These are phyloP conservation scores for Rhizopus delemar DNA, from an alignment of 371 early-diverging fungal species.

Conservation along the genomic window DNA sequence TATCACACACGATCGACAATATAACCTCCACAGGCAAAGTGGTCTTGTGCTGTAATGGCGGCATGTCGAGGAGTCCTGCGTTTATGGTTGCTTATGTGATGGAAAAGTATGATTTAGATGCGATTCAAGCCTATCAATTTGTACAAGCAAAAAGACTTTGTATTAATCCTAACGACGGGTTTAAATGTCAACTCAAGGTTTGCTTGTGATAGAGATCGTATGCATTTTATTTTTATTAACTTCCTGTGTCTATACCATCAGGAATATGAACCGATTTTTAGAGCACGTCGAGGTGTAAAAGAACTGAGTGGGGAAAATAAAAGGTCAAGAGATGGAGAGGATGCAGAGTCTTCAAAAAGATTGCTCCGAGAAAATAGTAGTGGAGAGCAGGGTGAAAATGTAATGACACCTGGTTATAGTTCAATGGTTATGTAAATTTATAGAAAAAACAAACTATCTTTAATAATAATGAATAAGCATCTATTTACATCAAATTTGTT, in stretches of 20 bases:
- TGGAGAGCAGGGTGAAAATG: constrained; percentile 13
- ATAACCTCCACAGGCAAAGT: constrained; percentile 58
- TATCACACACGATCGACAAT: constrained; percentile 58
- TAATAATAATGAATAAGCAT: not conserved
- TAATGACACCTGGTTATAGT: constrained; percentile 2
- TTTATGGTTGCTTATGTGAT: constrained; percentile 89
- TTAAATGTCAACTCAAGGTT: constrained; percentile 80
- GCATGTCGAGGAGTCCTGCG: constrained; percentile 83
- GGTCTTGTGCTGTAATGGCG: constrained; percentile 84
- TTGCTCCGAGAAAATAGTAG: constrained; percentile 13
- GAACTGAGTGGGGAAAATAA: constrained; percentile 44
- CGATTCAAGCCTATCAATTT: constrained; percentile 72
- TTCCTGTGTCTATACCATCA: constrained; percentile 13
- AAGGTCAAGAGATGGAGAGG: constrained; percentile 57
- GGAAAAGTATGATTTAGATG: constrained; percentile 67
- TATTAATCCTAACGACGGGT: constrained; percentile 81
- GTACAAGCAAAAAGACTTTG: constrained; percentile 85
- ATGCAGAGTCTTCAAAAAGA: constrained; percentile 27
- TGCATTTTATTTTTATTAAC: not conserved
- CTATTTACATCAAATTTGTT: not conserved
- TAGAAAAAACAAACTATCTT: not conserved
- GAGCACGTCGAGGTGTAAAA: constrained; percentile 52
- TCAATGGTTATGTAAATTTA: constrained; percentile 3
- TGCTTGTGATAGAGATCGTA: not conserved
- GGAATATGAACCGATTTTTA: constrained; percentile 83